These are phyloP conservation scores for Linnemannia zychae DNA, from an alignment of 192 early-diverging fungal genomes.

Conservation along the genomic window DNA sequence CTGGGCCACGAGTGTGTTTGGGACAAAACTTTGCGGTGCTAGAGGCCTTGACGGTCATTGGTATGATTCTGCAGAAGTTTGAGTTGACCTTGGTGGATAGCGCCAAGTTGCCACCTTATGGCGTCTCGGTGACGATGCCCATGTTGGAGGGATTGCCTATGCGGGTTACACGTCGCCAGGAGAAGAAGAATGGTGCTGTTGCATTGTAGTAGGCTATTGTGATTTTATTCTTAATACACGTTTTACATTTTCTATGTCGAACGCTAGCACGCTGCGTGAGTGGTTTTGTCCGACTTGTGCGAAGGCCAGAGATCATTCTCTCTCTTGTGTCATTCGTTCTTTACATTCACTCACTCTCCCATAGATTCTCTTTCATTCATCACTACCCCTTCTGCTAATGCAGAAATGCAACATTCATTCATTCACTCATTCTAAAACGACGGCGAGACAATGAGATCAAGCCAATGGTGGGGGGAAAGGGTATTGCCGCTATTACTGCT, in stretches of 20 bases:
- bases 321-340: too few relatives aligned
- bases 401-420: too few relatives aligned
- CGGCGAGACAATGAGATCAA: too few relatives aligned
- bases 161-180: constrained; percentile 10
- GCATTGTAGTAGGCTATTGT: neutral
- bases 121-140: constrained; percentile 44
- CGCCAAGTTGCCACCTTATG: constrained; percentile 25
- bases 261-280: too few relatives aligned
- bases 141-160: constrained; percentile 54
- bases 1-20: constrained; percentile 61
- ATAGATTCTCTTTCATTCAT: too few relatives aligned
- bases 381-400: too few relatives aligned
- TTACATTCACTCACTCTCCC: neutral
- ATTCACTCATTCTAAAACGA: too few relatives aligned
- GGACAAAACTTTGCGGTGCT: constrained; percentile 57
- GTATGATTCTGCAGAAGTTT: constrained; percentile 38
- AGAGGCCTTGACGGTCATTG: constrained; percentile 46
- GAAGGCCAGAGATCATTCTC: too few relatives aligned
- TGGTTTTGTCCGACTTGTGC: too few relatives aligned
- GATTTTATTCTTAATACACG: neutral
- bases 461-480: too few relatives aligned
- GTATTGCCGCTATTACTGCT: too few relatives aligned
- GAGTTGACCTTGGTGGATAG: constrained; percentile 43
- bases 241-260: neutral
- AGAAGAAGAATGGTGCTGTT: neutral